These are phyloP conservation scores for Melocanna baccifera DNA, from an alignment of 176 grass and related monocot genomes.

Conservation along the genomic window DNA sequence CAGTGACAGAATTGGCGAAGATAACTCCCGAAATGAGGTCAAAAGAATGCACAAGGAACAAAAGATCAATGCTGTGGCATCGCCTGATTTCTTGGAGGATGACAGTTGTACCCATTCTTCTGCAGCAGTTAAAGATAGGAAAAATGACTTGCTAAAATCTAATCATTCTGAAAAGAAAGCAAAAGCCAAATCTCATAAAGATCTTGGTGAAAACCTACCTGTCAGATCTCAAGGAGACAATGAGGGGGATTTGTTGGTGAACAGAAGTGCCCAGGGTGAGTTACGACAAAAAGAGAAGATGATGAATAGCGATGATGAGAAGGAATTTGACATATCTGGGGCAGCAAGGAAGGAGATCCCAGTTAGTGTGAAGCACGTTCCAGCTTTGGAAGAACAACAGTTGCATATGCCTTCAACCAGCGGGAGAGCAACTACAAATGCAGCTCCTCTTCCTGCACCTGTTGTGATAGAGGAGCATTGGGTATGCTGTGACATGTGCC, in stretches of 20 bases:
- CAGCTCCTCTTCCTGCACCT: constrained; percentile 29
- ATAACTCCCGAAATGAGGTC: constrained; percentile 29
- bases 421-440: constrained; percentile 19
- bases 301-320: constrained; percentile 38
- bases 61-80: constrained; percentile 24
- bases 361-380: constrained; percentile 33
- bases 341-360: constrained; percentile 41
- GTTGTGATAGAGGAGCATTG: constrained; percentile 63
- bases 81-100: constrained; percentile 26
- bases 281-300: constrained; percentile 28
- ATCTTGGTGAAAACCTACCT: constrained; percentile 6
- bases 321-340: constrained; percentile 28
- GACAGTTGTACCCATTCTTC: constrained; percentile 14
- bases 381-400: constrained; percentile 18
- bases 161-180: constrained; percentile 37
- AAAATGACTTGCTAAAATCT: constrained; percentile 40
- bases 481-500: constrained; percentile 72
- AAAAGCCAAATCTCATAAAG: constrained; percentile 38
- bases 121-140: constrained; percentile 38
- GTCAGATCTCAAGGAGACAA: constrained; percentile 28
- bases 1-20: constrained; percentile 13
- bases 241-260: constrained; percentile 31
- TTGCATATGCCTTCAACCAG: constrained; percentile 29
- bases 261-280: constrained; percentile 22
- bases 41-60: constrained; percentile 41